Conservation (phyloP, 1,284 basidiomycete genomes). For the Rhodotorula mucilaginosa region DNA sequence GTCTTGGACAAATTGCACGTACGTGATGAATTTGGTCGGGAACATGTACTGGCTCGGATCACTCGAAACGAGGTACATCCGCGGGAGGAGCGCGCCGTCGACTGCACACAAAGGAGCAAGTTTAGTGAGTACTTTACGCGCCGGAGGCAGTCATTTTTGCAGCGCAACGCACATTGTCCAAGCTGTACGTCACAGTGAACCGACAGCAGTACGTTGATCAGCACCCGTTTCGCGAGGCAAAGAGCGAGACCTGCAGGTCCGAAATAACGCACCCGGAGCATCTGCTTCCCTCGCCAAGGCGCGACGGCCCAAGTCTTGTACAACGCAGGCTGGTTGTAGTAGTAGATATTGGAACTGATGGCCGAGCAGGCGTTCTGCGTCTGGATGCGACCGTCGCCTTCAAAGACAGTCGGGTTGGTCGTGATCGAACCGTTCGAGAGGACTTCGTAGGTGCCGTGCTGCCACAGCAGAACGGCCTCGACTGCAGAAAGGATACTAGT, state of each 20-base stretch:
- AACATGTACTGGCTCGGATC: slow-evolving; percentile 25
- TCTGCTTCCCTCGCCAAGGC: slow-evolving; percentile 23
- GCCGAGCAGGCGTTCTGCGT: slow-evolving; percentile 27
- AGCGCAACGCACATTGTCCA: neutral
- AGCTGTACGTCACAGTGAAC: neutral
- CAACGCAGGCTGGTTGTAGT: slow-evolving; percentile 20
- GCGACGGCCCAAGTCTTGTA: slow-evolving; percentile 18
- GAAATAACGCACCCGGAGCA: slow-evolving; percentile 23
- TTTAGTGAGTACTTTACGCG: too few relatives aligned
- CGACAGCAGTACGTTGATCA: too few relatives aligned
- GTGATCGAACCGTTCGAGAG: slow-evolving; percentile 21
- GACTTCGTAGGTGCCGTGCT: slow-evolving; percentile 31
- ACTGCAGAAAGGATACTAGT: neutral
- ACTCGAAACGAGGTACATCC: slow-evolving; percentile 27
- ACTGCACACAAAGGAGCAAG: neutral
- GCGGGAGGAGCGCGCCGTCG: slow-evolving; percentile 30
- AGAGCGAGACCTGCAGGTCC: neutral
- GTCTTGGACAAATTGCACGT: neutral
- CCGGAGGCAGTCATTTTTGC: neutral
- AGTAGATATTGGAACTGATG: slow-evolving; percentile 14
- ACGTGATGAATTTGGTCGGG: slow-evolving; percentile 18
- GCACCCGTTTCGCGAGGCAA: neutral
- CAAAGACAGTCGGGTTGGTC: slow-evolving; percentile 25
- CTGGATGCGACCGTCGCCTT: slow-evolving; percentile 21
- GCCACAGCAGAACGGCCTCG: slow-evolving; percentile 26